Evolutionary conservation across 2,329 filamentous ascomycete genomes (phyloP), one percentile per base, ranked within the genome.

Genomic region (Penicillium sp.): DNA sequence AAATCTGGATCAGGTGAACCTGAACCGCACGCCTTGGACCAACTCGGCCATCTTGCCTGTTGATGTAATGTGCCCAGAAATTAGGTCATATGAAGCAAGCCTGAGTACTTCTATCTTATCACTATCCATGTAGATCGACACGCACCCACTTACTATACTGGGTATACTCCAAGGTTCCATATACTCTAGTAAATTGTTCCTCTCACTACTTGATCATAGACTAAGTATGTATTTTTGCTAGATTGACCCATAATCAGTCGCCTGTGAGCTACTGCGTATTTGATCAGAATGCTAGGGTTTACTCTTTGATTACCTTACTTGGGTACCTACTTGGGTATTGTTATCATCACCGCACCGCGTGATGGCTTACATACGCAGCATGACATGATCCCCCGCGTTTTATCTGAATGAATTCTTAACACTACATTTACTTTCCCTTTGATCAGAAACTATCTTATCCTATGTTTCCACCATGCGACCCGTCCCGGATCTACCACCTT

Each of bases 11-110:
- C 63, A 67, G 63, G 65, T 67, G 45, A 53, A 67, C 68, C 69
- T 71, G 67, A 71, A 71, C 69, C 69, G 67, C 63, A 66, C 69
- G 69, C 69, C 69, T 69, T 71, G 58, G 69, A 71, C 69, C 69
- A 70, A 68, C 69, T 71, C 69, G 69, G 69, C 69, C 69, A 71
- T 71, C 69, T 71, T 71, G 67, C 69, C 69, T n/a, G 21, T 45
- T 27, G 21, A 52, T 45, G 19, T 8, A 46, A 19, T 13, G 6
- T 23, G n/a, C 3, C 9, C 4, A 10, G n/a, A 33, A 43, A 9
- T 42, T n/a, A n/a, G 1, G 13, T 7, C 1, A 19, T 2, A 25
- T 35, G 14, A 50, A 0, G 26, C 3, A 14, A 7, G 2, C 6
- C 0, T 21, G 0, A 16, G 1, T 6, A n/a, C 16, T 11, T 21